Conservation (phyloP, 2,329 filamentous ascomycete genomes). For the Parafenestella ontariensis region DNA sequence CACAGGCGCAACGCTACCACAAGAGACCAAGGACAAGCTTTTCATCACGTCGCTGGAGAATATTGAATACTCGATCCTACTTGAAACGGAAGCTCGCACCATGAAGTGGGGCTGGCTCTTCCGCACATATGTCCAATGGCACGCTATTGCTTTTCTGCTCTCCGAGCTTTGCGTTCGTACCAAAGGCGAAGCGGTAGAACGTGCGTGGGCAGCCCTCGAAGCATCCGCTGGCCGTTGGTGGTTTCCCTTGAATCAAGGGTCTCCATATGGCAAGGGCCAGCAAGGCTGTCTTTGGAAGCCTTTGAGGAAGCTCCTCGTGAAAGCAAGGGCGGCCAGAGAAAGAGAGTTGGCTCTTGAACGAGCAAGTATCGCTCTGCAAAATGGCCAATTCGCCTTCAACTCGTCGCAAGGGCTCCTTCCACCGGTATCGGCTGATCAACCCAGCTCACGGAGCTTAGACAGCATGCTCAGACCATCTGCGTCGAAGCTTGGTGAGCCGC, state of each 20-base stretch:
- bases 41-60: slow-evolving; percentile 77
- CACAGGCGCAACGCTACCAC: slow-evolving; percentile 60
- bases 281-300: slow-evolving; percentile 69
- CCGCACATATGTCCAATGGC: slow-evolving; percentile 70
- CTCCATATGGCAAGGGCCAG: slow-evolving; percentile 36
- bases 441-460: slow-evolving; percentile 32
- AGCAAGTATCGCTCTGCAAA: slow-evolving; percentile 36
- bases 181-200: slow-evolving; percentile 63
- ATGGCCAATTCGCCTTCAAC: slow-evolving; percentile 25
- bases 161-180: slow-evolving; percentile 66
- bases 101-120: slow-evolving; percentile 72
- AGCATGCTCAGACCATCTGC: slow-evolving; percentile 38
- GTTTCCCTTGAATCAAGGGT: slow-evolving; percentile 39
- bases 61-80: slow-evolving; percentile 71
- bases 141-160: slow-evolving; percentile 67
- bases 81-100: slow-evolving; percentile 69
- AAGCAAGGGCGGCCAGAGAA: slow-evolving; percentile 62
- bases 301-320: slow-evolving; percentile 65
- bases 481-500: slow-evolving; percentile 37
- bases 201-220: slow-evolving; percentile 67
- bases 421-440: slow-evolving; percentile 23
- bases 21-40: slow-evolving; percentile 71
- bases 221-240: slow-evolving; percentile 53
- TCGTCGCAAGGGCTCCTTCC: slow-evolving; percentile 11
- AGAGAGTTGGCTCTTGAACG: slow-evolving; percentile 56